Evolutionary conservation across 805 yeast species (phyloP), one percentile per base, ranked within the genome.

Genomic region (Candida bentonensis): DNA sequence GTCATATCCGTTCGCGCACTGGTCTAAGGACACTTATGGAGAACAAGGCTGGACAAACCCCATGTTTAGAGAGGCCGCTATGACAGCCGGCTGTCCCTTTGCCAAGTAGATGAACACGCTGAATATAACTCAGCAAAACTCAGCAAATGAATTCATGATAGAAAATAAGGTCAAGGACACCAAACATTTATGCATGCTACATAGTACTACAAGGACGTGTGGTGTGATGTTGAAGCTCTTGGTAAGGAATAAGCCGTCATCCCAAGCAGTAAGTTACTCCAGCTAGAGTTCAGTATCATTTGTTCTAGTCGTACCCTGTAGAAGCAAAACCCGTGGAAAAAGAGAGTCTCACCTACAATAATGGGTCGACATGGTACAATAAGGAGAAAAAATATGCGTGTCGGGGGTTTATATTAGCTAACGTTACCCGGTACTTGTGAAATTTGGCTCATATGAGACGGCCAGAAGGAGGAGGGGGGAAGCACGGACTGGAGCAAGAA

Each of bases 1-100:
- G 5, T 40, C 50, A n/a, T 50, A 50, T 41, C 85, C 85, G 26
- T 78, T 78, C 65, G 82, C 84, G 1, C 67, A 71, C 53, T 78
- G 66, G 50, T 57, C 67, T 7, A 59, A 66, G 30, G 52, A 55
- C 3, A 61, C 55, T 27, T 51, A 59, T 49, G 65, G 61, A 44
- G 68, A 61, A 22, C 54, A 60, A 23, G 74, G 74, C 4, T 69
- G 74, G 74, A 56, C 63, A 1, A 65, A 65, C 46, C 67, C 67
- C 15, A 41, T 36, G 9, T 22, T 20, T 21, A 22, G 25, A 15
- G 42, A 22, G 40, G 22, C 21, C 15, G 22, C 23, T 42, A 27
- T 45, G 40, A 22, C 43, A 39, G 25, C 25, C 40, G 5, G 47
- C 42, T 21, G 45, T 42, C 25, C 43, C n/a, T 42, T 39, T 30